Evolutionary conservation across 331 rosid species (phyloP), one percentile per base, ranked within the genome.

Genomic region (Pyracantha coccinea): DNA sequence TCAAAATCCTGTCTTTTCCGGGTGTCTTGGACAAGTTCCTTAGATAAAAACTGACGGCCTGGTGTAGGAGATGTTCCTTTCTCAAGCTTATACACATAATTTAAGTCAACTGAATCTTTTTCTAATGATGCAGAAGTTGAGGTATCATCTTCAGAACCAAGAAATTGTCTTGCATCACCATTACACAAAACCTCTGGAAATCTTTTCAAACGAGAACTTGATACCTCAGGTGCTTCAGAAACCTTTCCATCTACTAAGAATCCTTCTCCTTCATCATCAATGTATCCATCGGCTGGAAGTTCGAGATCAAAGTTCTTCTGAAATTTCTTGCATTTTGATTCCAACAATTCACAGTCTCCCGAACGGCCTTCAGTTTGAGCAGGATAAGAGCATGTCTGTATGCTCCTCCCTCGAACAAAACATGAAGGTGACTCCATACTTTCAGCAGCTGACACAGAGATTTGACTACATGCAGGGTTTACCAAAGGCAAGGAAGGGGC

Each of bases 271-370:
- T 87, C 88, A 62, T 81, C 81, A 77, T 80, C 86, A 73, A 86
- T 82, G 77, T 84, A 88, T 57, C 75, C 88, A 80, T 52, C 1
- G 20, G 91, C 92, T 29, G 96, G 91, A 82, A 92, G 96, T 80
- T 87, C 85, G 65, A 94, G 97, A 90, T 94, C 97, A 58, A 82
- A 16, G 63, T 86, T 85, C 66, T 84, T 94, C 50, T 88, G 87
- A 74, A 83, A 44, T 83, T 83, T 88, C 83, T 79, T 82, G 86
- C 71, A 76, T 54, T 79, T 82, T 78, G 83, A 82, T 67, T 84
- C 88, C 4, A 66, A 76, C 29, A 52, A 70, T 63, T 72, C 73
- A 38, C 32, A 19, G 54, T 86, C 84, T 80, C 73, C 69, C 0
- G 68, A 74, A 72, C 68, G 59, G 28, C 76, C 88, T 74, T 82